Conservation (phyloP, 225 moss, liverwort and hornwort species). For the Pleurozium schreberi region DNA sequence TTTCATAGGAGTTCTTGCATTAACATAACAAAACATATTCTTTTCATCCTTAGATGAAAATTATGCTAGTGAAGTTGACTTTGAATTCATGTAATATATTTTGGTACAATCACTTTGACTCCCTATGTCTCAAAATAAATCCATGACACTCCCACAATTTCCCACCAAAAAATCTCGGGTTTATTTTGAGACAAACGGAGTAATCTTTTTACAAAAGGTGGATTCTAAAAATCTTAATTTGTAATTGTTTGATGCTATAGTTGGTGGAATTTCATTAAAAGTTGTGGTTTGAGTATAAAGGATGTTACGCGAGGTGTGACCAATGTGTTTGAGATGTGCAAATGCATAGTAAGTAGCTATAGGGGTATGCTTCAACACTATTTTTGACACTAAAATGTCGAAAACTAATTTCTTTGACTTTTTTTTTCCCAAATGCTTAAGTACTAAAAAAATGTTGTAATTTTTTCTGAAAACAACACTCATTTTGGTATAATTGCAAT, state of each 20-base stretch:
- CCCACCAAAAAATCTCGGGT: not conserved
- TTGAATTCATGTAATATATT: not conserved
- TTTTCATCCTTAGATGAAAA: not conserved
- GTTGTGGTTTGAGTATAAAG: fast-evolving
- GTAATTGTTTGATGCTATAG: not conserved
- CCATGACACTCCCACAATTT: not conserved
- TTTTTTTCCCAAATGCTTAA: fast-evolving
- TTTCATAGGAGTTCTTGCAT: too few species aligned
- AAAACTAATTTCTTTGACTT: fast-evolving
- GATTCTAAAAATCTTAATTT: not conserved
- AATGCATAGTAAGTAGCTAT: not conserved
- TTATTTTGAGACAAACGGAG: not conserved
- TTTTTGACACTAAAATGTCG: not conserved
- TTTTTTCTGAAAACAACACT: too few species aligned
- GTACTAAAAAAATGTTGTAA: fast-evolving
- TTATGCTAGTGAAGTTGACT: not conserved
- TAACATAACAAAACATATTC: not conserved
- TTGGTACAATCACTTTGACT: not conserved
- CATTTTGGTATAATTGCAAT: fast-evolving
- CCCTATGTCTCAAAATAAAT: not conserved
- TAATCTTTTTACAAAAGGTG: not conserved
- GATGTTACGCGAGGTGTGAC: not conserved
- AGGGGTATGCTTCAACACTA: fast-evolving
- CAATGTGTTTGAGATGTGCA: not conserved
- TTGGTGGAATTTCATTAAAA: not conserved